Percentiles rank a stretch among this genome's conserved stretches.
phyloP scores from a whole-genome alignment of 805 yeast genomes.

The Lipomyces orientalis region DNA sequence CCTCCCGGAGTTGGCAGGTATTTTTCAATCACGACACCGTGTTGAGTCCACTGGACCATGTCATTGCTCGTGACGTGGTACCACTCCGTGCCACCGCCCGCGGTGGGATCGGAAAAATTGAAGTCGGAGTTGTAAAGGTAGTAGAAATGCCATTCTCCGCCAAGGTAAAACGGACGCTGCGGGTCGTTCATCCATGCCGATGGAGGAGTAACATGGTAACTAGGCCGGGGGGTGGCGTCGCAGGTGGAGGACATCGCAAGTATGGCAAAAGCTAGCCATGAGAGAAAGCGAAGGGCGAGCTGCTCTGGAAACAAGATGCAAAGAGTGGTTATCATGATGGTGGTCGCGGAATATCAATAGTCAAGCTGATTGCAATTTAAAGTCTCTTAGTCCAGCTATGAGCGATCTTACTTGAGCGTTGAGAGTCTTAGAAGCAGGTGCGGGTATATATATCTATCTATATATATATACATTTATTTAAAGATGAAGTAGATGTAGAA shows the following conservation, averaged over 20 bases:
- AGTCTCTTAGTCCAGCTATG: neutral
- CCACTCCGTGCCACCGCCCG: neutral
- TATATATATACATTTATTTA: neutral
- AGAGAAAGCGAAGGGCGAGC: neutral
- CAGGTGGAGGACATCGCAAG: neutral
- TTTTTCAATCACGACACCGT: conserved; percentile 1
- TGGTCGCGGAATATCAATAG: neutral
- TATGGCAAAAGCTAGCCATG: neutral
- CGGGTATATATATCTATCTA: too few relatives aligned
- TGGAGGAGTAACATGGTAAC: neutral
- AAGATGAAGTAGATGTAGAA: neutral
- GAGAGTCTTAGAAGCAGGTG: too few relatives aligned
- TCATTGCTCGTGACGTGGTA: conserved; percentile 1
- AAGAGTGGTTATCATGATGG: neutral
- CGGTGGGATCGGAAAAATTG: conserved; percentile 1
- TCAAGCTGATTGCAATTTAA: neutral
- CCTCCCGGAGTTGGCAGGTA: neutral
- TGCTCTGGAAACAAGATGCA: neutral
- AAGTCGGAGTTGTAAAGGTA: neutral
- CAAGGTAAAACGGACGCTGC: neutral
- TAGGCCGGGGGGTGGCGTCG: neutral
- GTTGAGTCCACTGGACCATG: neutral
- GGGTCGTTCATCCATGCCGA: neutral
- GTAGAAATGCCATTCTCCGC: neutral
- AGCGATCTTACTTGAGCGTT: neutral